These are phyloP conservation scores for Oryza punctata DNA, from an alignment of 176 grass and related monocot species.

Conservation along the genomic window DNA sequence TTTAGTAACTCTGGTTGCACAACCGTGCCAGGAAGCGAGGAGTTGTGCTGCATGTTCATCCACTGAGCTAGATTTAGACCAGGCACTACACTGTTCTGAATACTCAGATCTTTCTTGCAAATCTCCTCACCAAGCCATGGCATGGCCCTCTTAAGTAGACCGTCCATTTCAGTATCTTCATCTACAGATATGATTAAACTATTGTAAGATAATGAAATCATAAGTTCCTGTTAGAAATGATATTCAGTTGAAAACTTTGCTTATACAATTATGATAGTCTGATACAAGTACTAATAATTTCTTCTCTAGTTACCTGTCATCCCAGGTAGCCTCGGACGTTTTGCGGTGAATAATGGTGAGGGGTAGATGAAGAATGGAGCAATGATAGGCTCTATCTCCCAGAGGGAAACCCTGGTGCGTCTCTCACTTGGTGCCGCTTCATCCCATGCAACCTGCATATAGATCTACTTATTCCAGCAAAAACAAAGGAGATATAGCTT, in stretches of 20 bases:
- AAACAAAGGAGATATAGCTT: conserved; percentile 21
- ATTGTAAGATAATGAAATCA: conserved; percentile 4
- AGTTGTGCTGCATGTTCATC: conserved; percentile 73
- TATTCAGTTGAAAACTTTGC: conserved; percentile 2
- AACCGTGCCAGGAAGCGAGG: conserved; percentile 42
- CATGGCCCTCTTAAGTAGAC: conserved; percentile 56
- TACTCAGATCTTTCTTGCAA: conserved; percentile 64
- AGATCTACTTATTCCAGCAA: conserved; percentile 25
- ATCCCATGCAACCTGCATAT: conserved; percentile 81
- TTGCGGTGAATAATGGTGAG: conserved; percentile 61
- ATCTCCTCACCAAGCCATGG: conserved; percentile 73
- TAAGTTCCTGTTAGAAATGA: conserved; percentile 11
- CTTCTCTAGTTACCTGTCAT: conserved; percentile 78
- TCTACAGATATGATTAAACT: conserved; percentile 44
- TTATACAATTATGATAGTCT: background rate
- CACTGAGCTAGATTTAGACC: conserved; percentile 72
- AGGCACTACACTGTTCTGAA: conserved; percentile 56
- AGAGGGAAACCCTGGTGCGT: conserved; percentile 67
- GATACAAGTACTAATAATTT: background rate
- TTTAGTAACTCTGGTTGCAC: conserved; percentile 61
- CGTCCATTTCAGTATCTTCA: conserved; percentile 63
- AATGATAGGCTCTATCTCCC: conserved; percentile 74
- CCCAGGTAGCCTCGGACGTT: conserved; percentile 64
- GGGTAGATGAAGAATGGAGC: conserved; percentile 74
- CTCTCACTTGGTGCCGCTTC: conserved; percentile 71